Evolutionary conservation across 2,329 filamentous ascomycete genomes (phyloP), one percentile per base, ranked within the genome.

Genomic region (Calonectria pauciramosa): DNA sequence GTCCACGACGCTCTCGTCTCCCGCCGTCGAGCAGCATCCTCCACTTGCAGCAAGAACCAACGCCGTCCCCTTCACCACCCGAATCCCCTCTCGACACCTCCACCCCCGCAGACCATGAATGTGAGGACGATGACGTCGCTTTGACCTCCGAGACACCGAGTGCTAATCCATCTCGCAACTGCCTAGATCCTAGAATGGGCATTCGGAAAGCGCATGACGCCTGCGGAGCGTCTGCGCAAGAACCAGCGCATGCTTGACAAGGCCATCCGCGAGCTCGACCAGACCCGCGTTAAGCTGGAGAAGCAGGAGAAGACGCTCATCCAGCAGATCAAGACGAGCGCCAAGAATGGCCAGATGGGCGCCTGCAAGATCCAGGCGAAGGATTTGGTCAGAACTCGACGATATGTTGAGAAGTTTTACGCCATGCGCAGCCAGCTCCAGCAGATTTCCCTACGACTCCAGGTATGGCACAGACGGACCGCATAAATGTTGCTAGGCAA

Each of bases 201-300:
- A 49, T 99, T 99, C 84, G 97, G 97, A 80, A 99, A 98, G 91
- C 97, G 97, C 86, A 97, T 99, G 92, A 99, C 97, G 89, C 96
- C 97, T 5, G 95, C 96, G 30, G 94, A 97, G 90, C 94, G 95
- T 85, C 89, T 96, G 85, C 93, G 95, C 86, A 96, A 96, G 90
- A 98, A 99, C 86, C 97, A 99, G 88, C 93, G 97, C 81, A 96
- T 97, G 80, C 93, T 99, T 77, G 97, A 99, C 87, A 98, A 98
- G 89, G 98, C 97, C 14, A 97, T 99, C 83, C 93, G 97, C 80
- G 97, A 99, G 85, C 91, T 99, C 68, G 97, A 99, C 83, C 94
- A 98, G 77, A 96, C 98, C 85, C 92, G 97, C 72, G 93, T 96
- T 78, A 99, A 99, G 88, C 90, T 99, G 38, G 97, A 99, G 88